Conservation (phyloP, 2,329 filamentous ascomycete genomes). For the Colletotrichum lentis region DNA sequence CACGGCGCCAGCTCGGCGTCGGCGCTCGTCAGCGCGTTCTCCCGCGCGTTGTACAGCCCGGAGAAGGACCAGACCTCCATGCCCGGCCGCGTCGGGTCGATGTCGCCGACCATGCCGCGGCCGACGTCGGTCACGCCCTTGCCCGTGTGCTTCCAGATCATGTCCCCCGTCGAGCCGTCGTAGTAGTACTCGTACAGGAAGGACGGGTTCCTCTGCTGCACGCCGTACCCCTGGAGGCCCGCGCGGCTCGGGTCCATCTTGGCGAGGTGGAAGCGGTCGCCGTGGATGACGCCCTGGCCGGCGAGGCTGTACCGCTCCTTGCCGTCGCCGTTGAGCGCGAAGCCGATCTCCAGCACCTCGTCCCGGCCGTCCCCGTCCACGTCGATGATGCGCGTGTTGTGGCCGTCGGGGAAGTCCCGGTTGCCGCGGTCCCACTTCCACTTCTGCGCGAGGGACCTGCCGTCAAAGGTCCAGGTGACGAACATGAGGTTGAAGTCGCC, state of each 20-base stretch:
- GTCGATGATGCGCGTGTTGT: constrained; percentile 42
- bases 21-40: constrained; percentile 19
- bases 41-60: constrained; percentile 39
- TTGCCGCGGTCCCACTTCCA: constrained; percentile 40
- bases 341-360: constrained; percentile 40
- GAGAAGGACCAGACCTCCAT: constrained; percentile 41
- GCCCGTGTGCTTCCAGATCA: constrained; percentile 40
- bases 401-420: constrained; percentile 37
- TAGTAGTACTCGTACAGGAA: constrained; percentile 41
- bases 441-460: constrained; percentile 32
- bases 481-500: constrained; percentile 30
- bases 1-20: constrained; percentile 17
- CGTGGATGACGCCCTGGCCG: constrained; percentile 38
- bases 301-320: constrained; percentile 38
- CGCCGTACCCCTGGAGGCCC: constrained; percentile 40
- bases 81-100: constrained; percentile 38
- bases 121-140: constrained; percentile 34
- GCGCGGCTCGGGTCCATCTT: constrained; percentile 40
- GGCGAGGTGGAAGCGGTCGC: constrained; percentile 41
- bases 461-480: constrained; percentile 40
- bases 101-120: constrained; percentile 40
- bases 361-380: constrained; percentile 39
- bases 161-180: constrained; percentile 34
- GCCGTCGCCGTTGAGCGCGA: constrained; percentile 41
- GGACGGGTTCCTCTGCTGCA: constrained; percentile 40